Evolutionary conservation across 2,329 filamentous ascomycete genomes (phyloP).

Genomic region (Rhinocladiella mackenziei): DNA sequence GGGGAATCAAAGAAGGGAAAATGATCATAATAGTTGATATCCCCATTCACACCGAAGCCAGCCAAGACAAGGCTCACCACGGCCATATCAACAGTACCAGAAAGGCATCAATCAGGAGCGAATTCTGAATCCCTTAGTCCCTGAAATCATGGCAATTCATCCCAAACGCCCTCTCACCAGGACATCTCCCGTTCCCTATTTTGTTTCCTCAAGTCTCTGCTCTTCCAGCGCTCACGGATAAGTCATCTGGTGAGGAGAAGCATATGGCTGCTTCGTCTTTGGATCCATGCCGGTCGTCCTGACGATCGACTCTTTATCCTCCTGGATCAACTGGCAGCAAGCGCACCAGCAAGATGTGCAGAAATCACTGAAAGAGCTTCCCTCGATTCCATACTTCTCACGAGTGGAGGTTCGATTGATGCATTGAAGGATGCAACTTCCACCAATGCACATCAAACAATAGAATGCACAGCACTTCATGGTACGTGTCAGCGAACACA

Average conservation of each 20-base stretch:
- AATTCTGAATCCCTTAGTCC: too few species aligned
- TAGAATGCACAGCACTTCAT: slow-evolving; percentile 38
- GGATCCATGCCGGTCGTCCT: slow-evolving; percentile 26
- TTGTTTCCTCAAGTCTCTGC: background rate
- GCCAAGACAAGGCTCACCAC: too few species aligned
- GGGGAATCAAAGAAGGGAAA: too few species aligned
- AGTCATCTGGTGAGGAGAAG: slow-evolving; percentile 18
- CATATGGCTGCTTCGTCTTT: slow-evolving; percentile 25
- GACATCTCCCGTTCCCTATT: too few species aligned
- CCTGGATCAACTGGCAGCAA: slow-evolving; percentile 56
- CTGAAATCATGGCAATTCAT: too few species aligned
- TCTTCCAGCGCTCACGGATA: slow-evolving; percentile 12
- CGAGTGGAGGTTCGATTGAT: slow-evolving; percentile 54
- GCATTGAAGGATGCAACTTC: slow-evolving; percentile 45
- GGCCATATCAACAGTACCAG: too few species aligned
- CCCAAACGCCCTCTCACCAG: too few species aligned
- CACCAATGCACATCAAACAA: slow-evolving; percentile 32
- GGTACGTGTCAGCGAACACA: background rate
- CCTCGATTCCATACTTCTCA: slow-evolving; percentile 52
- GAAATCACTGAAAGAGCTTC: slow-evolving; percentile 49
- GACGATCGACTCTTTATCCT: slow-evolving; percentile 51
- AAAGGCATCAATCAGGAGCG: too few species aligned
- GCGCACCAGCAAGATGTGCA: slow-evolving; percentile 53
- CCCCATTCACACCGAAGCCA: too few species aligned
- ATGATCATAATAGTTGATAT: too few species aligned